These are phyloP conservation scores for Rhodotorula kratochvilovae DNA, from an alignment of 768 basidiomycete genomes.

Conservation along the genomic window DNA sequence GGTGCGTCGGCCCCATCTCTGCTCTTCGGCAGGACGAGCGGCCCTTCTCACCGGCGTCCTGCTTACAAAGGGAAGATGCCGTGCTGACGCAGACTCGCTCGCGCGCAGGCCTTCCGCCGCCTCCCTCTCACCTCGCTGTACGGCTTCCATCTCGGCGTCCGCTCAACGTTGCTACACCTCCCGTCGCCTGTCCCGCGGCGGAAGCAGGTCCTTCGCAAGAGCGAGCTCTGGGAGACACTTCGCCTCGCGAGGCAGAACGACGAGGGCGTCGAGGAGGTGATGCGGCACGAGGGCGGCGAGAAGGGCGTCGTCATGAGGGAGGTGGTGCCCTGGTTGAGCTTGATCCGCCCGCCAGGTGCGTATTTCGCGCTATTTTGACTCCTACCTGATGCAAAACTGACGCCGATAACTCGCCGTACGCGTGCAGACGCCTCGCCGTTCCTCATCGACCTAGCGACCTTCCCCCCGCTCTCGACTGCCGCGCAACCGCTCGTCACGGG, in stretches of 20 bases:
- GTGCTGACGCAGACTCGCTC: background rate
- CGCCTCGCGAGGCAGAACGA: constrained; percentile 27
- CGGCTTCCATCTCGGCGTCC: constrained; percentile 73
- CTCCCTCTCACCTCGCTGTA: constrained; percentile 58
- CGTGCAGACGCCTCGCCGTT: constrained; percentile 53
- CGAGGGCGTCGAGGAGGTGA: constrained; percentile 22
- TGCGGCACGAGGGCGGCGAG: background rate
- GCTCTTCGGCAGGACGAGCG: too few species aligned
- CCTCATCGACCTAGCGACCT: constrained; percentile 30
- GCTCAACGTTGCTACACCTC: constrained; percentile 80
- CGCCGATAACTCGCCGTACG: constrained; percentile 59
- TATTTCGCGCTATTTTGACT: background rate
- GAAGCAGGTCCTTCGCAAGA: constrained; percentile 79
- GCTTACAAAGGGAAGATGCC: too few species aligned
- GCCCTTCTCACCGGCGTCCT: too few species aligned
- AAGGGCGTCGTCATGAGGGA: constrained; percentile 10
- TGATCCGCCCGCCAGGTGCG: constrained; percentile 24
- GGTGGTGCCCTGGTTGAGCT: constrained; percentile 21
- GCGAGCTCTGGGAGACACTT: constrained; percentile 68
- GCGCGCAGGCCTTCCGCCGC: constrained; percentile 18
- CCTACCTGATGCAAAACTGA: too few species aligned
- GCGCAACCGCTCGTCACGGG: constrained; percentile 1
- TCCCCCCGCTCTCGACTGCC: constrained; percentile 17
- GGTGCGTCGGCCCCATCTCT: constrained; percentile 21
- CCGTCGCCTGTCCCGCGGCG: constrained; percentile 76